Conservation (phyloP, 768 basidiomycete genomes). For the Hypsizygus marmoreus region DNA sequence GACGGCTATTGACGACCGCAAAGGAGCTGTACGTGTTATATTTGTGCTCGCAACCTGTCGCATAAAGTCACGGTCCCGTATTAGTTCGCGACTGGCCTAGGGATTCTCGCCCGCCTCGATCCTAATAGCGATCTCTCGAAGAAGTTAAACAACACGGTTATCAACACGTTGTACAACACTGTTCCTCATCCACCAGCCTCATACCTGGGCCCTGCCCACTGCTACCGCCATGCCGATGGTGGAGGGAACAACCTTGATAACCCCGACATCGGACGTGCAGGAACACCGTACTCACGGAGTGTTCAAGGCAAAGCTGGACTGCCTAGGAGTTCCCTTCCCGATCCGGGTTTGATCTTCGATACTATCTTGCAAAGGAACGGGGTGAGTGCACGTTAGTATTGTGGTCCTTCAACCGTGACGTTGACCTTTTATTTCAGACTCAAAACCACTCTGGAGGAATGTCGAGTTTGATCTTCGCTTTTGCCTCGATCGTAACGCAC, state of each 20-base stretch:
- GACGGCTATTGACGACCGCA: slow-evolving; percentile 45
- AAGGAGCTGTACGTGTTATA: slow-evolving; percentile 26
- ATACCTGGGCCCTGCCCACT: slow-evolving; percentile 31
- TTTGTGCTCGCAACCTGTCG: neutral
- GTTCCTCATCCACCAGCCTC: slow-evolving; percentile 51
- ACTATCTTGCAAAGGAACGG: slow-evolving; percentile 45
- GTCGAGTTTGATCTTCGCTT: slow-evolving; percentile 64
- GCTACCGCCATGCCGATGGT: slow-evolving; percentile 50
- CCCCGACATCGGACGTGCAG: slow-evolving; percentile 50
- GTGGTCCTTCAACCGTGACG: slow-evolving; percentile 12
- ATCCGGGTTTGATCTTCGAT: slow-evolving; percentile 63
- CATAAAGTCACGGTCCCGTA: neutral
- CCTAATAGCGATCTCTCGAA: slow-evolving; percentile 17
- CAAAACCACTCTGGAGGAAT: slow-evolving; percentile 51
- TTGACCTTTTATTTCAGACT: neutral
- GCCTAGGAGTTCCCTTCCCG: slow-evolving; percentile 46
- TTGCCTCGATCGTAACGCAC: slow-evolving; percentile 65
- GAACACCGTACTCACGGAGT: slow-evolving; percentile 52
- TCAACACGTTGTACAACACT: slow-evolving; percentile 56
- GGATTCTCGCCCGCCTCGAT: slow-evolving; percentile 23
- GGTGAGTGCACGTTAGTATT: slow-evolving; percentile 25
- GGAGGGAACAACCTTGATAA: slow-evolving; percentile 45
- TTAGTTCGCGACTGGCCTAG: slow-evolving; percentile 29
- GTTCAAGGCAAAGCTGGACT: slow-evolving; percentile 44
- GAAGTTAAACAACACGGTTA: slow-evolving; percentile 22